Evolutionary conservation across 106 monocot genomes (phyloP), one percentile per base, ranked within the genome.

Genomic region (Acorus gramineus): DNA sequence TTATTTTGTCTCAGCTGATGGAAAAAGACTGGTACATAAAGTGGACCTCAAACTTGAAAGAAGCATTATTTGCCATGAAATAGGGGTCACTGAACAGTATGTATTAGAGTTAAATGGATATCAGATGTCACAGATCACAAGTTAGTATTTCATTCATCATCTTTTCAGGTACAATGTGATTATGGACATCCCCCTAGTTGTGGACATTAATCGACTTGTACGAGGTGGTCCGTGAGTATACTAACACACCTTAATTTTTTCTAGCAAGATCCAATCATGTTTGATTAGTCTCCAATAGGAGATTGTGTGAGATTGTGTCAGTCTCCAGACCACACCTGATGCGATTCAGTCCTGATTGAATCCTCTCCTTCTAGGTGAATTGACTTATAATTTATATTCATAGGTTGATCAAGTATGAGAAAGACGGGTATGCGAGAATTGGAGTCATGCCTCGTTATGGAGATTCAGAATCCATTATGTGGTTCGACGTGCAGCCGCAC

Each of bases 401-500:
- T 46, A 83, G 82, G 71, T 69, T 83, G 50, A 70, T 83, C 5
- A 71, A 78, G 60, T 83, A 68, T 74, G 82, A 83, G 48, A 78
- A 83, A 52, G 75, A 78, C 53, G 67, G 78, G 52, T 71, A 78
- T 75, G 74, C 78, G 57, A 78, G 82, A 75, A 78, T 83, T 13
- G 82, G 82, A 5, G 78, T 83, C 47, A 78, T 83, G 82, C 82
- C 82, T 46, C 78, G 82, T 13, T 78, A 71, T 67, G 82, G 82
- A 7, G 56, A 78, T 75, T 66, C 78, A 14, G 71, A 75, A 50
- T 75, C 82, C 10, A 42, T 83, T 43, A 71, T 60, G n/a, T 83
- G 82, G 82, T 83, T 80, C 50, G 69, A 80, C 0, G 63, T 75
- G 2, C 63, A 67, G 67, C 66, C 75, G 52, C 75, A 46, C 47